These are phyloP conservation scores for Suhomyces vadensis DNA, from an alignment of 805 yeast species.

Conservation along the genomic window DNA sequence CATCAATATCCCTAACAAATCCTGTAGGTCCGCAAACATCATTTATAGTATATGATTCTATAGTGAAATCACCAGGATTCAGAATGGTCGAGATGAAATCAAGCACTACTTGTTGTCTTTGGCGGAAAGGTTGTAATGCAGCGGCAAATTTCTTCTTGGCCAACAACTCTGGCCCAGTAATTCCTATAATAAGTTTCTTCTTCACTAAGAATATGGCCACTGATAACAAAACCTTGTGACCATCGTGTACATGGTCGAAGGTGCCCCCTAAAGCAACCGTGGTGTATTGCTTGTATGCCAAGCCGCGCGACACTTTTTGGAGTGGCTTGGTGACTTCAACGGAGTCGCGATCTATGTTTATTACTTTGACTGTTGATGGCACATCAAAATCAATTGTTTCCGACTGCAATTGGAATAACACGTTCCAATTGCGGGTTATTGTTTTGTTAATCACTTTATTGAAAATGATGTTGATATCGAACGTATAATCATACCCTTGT, in stretches of 20 bases:
- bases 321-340: neutral
- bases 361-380: neutral
- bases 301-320: neutral
- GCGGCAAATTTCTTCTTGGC: constrained; percentile 73
- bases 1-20: constrained; percentile 66
- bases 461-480: constrained; percentile 32
- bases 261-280: constrained; percentile 88
- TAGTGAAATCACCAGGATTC: constrained; percentile 33
- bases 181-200: constrained; percentile 67
- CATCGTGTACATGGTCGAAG: constrained; percentile 94
- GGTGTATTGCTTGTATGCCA: constrained; percentile 9
- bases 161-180: constrained; percentile 75
- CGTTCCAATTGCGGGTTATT: constrained; percentile 1
- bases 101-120: constrained; percentile 49
- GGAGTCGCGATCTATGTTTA: neutral
- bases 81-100: constrained; percentile 42
- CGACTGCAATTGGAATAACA: neutral
- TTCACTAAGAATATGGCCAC: constrained; percentile 64
- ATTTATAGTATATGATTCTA: constrained; percentile 62
- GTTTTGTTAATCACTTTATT: constrained; percentile 14
- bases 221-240: constrained; percentile 83
- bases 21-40: constrained; percentile 97
- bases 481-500: constrained; percentile 24
- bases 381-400: neutral
- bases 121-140: constrained; percentile 56